Base-by-base conservation (phyloP, 768 basidiomycete genomes). In the Rhodosporidiobolus sp. region DNA sequence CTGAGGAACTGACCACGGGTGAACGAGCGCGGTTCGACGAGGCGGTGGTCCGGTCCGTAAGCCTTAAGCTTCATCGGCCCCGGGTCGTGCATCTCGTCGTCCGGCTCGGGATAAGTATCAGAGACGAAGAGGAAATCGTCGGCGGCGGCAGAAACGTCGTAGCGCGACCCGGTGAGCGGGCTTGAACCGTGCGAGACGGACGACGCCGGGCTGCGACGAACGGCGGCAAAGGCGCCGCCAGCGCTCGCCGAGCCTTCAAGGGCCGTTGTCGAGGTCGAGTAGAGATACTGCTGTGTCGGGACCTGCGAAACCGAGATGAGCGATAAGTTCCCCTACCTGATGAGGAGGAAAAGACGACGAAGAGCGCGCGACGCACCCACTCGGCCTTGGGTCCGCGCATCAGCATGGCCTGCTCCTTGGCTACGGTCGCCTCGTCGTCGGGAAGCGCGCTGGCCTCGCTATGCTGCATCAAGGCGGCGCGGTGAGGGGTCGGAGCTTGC, bases 1-100 rank as follows among this genome's bases (percentile, higher is more conserved):
- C 92, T 94, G 79, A 93, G 91, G 35, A 90, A 38, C 43, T 56
- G 45, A 4, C 63, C 63, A 9, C 92, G 93, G 79, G 92, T 90
- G 46, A 90, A 77, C 4, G 88, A 87, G 64, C 89, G 90, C 7
- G 85, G 84, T 57, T 82, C 64, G 34, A 67, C n/a, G 28, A 68
- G 34, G 24, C 65, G 58, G n/a, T 57, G 58, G 20, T 73, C 89
- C 65, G 88, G 85, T 20, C 86, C 83, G 34, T 48, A 38, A 3
- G 50, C 38, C 22, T 54, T 46, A 24, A 65, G 30, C 30, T 65
- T 69, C 26, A 57, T 52, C 52, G 59, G 45, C 17, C 66, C 70
- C 22, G 70, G 70, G 45, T 69, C 69, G 63, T 75, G 74, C 9
- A 75, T 46, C 30, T 65, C 67, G 63, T 75, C 74, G 54, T 75